These are phyloP conservation scores for Gloeostereum incarnatum DNA, from an alignment of 768 basidiomycete genomes.

Conservation along the genomic window DNA sequence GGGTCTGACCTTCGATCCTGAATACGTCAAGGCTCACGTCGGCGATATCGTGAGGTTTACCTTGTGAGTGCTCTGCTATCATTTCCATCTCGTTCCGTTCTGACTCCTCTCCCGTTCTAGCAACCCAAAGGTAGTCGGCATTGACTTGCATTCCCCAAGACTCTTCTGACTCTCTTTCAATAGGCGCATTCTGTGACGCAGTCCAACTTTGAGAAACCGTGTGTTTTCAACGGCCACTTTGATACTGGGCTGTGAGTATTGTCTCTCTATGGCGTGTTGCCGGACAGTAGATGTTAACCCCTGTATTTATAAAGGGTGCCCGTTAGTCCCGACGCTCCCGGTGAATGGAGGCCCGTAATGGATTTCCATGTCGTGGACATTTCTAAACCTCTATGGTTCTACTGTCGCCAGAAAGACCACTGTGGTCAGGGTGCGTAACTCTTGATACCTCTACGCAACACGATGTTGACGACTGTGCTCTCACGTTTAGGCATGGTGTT, in stretches of 20 bases:
- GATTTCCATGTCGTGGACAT: slow-evolving; percentile 26
- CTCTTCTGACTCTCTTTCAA: too few species aligned
- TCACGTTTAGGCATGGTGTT: slow-evolving; percentile 49
- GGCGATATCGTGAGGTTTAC: slow-evolving; percentile 40
- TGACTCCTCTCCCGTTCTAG: slow-evolving; percentile 14
- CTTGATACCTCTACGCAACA: background rate
- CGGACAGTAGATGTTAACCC: too few species aligned
- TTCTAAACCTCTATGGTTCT: slow-evolving; percentile 49
- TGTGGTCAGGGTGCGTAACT: slow-evolving; percentile 28
- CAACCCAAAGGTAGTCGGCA: slow-evolving; percentile 37
- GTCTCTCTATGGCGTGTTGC: too few species aligned
- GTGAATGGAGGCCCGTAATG: slow-evolving; percentile 28
- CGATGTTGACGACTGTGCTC: background rate
- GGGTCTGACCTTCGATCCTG: slow-evolving; percentile 23
- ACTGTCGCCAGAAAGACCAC: slow-evolving; percentile 42
- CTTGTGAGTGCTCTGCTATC: slow-evolving; percentile 31
- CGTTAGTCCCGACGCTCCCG: slow-evolving; percentile 26
- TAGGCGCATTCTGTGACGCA: slow-evolving; percentile 42
- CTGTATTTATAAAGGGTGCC: slow-evolving; percentile 24
- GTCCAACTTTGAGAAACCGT: slow-evolving; percentile 32
- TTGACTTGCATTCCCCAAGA: too few species aligned
- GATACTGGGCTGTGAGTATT: slow-evolving; percentile 28
- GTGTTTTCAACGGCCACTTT: slow-evolving; percentile 17
- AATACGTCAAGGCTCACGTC: slow-evolving; percentile 25
- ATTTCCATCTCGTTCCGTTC: background rate